Conservation (phyloP, 805 yeast genomes). For the Wickerhamomyces strasburgensis region DNA sequence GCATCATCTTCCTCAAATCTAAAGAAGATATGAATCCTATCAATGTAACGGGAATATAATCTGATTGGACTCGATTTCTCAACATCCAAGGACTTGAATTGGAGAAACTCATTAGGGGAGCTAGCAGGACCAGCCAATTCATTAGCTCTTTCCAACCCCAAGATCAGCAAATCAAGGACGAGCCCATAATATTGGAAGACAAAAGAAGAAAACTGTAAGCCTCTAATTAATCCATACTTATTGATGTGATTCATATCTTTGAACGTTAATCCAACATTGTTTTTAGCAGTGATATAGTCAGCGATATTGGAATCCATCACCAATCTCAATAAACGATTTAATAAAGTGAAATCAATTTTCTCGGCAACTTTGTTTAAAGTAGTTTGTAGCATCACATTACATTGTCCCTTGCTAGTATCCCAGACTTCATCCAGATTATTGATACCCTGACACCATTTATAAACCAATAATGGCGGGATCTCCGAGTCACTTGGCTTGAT, state of each 20-base stretch:
- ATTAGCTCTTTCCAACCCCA: constrained; percentile 83
- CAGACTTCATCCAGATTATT: constrained; percentile 76
- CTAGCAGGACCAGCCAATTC: constrained; percentile 79
- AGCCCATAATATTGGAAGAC: constrained; percentile 88
- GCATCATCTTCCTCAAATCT: constrained; percentile 71
- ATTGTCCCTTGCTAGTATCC: constrained; percentile 70
- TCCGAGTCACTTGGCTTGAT: constrained; percentile 92
- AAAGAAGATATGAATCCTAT: constrained; percentile 74
- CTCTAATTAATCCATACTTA: constrained; percentile 81
- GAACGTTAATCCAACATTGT: constrained; percentile 73
- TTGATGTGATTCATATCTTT: constrained; percentile 96
- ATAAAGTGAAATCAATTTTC: constrained; percentile 80
- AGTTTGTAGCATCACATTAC: constrained; percentile 82
- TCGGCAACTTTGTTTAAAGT: constrained; percentile 67
- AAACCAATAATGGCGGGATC: constrained; percentile 84
- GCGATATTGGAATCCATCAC: constrained; percentile 89
- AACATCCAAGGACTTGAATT: constrained; percentile 51
- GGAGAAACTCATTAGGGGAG: constrained; percentile 73
- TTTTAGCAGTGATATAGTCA: constrained; percentile 89
- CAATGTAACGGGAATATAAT: constrained; percentile 76
- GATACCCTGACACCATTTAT: constrained; percentile 92
- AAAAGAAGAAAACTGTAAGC: constrained; percentile 86
- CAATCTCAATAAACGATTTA: constrained; percentile 75
- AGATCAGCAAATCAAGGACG: constrained; percentile 69
- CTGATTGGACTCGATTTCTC: constrained; percentile 74